Percentiles rank a stretch among this genome's conserved stretches.
Evolutionary conservation across 1,284 basidiomycete genomes (phyloP).

Genomic region (Xerocomus minutiporus): DNA sequence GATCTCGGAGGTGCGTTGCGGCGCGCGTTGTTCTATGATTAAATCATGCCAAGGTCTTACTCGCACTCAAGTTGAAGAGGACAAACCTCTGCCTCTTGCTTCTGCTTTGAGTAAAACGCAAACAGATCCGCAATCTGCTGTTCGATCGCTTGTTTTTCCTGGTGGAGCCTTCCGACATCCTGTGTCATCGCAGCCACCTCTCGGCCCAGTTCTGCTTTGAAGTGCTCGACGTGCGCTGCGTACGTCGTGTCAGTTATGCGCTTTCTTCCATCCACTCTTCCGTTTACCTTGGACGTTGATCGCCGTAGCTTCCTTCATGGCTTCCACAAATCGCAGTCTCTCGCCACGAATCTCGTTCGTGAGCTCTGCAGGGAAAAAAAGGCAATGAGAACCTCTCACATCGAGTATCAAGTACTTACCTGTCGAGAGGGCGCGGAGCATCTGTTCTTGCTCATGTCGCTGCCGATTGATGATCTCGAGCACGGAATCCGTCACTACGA

Average conservation of each 20-base stretch:
- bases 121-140: constrained; percentile 71
- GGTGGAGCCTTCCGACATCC: constrained; percentile 68
- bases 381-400: background rate
- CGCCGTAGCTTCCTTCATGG: constrained; percentile 84
- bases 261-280: background rate
- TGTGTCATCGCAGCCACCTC: constrained; percentile 72
- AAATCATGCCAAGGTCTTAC: background rate
- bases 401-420: constrained; percentile 38
- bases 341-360: constrained; percentile 80
- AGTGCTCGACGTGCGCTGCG: constrained; percentile 76
- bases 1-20: constrained; percentile 22
- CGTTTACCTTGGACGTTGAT: constrained; percentile 75
- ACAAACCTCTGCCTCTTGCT: constrained; percentile 41
- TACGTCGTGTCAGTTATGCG: constrained; percentile 8
- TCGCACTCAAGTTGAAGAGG: background rate
- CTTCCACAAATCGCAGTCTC: constrained; percentile 79
- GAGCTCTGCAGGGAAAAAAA: constrained; percentile 48
- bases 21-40: constrained; percentile 24
- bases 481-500: constrained; percentile 53
- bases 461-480: constrained; percentile 61
- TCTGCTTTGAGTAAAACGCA: constrained; percentile 68
- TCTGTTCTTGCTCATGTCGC: constrained; percentile 61
- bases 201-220: constrained; percentile 71
- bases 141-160: constrained; percentile 69
- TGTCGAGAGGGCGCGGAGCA: constrained; percentile 59